Evolutionary conservation across 352 stramenopile species (phyloP), one percentile per base, ranked within the genome.

Genomic region (Phytophthora hybrid): DNA sequence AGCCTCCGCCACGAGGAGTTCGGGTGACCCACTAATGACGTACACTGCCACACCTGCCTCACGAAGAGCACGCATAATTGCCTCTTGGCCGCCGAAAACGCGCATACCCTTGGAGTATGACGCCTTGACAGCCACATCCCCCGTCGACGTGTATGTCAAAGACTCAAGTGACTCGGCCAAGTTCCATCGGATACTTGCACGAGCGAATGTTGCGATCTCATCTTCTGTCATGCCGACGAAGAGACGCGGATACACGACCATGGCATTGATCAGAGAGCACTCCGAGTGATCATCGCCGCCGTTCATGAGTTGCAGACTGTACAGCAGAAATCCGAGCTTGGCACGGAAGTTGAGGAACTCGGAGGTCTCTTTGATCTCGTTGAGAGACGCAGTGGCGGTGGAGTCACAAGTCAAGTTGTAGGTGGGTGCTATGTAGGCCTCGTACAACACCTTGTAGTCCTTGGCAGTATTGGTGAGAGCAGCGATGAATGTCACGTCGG

Each of bases 341-440:
- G 80, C 80, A 18, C 71, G 74, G 65, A 87, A 87, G 71, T 87
- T 87, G 66, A 78, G 66, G 75, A 72, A 87, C 47, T 72, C 69
- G 8, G 63, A 47, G 16, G 66, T 81, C 21, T 70, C 44, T 49
- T 84, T 80, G 29, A 76, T 68, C 21, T 81, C 59, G 19, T 66
- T 69, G 31, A 80, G 66, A 34, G 64, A 62, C 9, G 63, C 55
- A 14, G 19, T 19, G 58, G 59, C 29, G 59, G 37, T 18, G 13
- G 4, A 18, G 37, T 49, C 62, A 6, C 32, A 61, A 23, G 69
- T 77, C 62, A 85, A 62, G 69, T 80, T 80, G 76, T 82, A 72
- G 21, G 44, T 74, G 4, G 80, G 80, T 1, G 63, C 78, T 16
- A 88, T 84, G 80, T 84, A 85, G 56, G 63, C 14, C n/a, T 84